phyloP scores from a whole-genome alignment of 306 rosid genomes.

The Quercus engelmannii region DNA sequence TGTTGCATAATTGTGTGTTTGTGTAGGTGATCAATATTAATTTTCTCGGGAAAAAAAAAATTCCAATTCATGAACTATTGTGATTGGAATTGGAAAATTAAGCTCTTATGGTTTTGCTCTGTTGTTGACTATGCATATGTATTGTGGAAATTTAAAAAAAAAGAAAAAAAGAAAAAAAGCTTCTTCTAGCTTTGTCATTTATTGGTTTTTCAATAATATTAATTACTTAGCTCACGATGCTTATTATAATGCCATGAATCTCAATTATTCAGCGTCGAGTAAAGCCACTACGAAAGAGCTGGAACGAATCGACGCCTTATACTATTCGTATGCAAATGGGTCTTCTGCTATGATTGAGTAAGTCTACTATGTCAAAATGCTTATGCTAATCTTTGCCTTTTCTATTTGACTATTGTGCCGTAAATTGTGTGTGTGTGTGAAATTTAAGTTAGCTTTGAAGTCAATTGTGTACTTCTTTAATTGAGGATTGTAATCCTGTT shows the following conservation, averaged over 20 bases:
- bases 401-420: background rate
- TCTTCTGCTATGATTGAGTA: slow-evolving; percentile 90
- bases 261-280: slow-evolving; percentile 64
- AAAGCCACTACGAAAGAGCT: slow-evolving; percentile 81
- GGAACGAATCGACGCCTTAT: slow-evolving; percentile 76
- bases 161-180: background rate
- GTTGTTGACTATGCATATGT: background rate
- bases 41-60: too few species aligned
- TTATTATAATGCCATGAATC: slow-evolving; percentile 7
- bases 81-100: too few species aligned
- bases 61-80: too few species aligned
- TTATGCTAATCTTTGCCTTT: background rate
- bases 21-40: too few species aligned
- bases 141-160: too few species aligned
- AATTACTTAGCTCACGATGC: background rate
- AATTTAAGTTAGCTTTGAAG: background rate
- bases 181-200: background rate
- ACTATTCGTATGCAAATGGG: slow-evolving; percentile 67
- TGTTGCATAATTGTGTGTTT: too few species aligned
- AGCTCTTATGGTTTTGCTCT: background rate
- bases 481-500: background rate
- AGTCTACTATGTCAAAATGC: slow-evolving; percentile 27
- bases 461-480: background rate
- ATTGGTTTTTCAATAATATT: background rate
- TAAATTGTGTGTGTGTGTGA: background rate